Evolutionary conservation across 1,284 basidiomycete species (phyloP), one percentile per base, ranked within the genome.

Genomic region (Albatrellus sp.): DNA sequence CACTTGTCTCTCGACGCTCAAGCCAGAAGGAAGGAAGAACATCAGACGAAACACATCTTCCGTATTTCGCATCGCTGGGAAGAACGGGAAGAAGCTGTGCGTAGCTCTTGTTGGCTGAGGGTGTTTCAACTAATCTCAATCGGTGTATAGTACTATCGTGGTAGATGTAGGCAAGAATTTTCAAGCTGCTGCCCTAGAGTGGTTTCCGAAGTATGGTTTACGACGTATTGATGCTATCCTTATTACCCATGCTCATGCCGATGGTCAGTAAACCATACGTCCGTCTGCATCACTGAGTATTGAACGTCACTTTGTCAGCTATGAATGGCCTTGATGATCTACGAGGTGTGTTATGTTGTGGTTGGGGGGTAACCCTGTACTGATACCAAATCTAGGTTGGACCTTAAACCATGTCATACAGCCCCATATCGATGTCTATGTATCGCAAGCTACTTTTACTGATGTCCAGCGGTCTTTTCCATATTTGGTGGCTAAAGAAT

Each of bases 291-390:
- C 47, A 39, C 13, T 36, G 40, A 39, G 39, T 37, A 30, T 46
- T 35, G 16, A 20, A 8, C 42, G 43, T 29, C 7, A 40, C 43
- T 48, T 43, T 40, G 39, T 35, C 50, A 84, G 86, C 86, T 11
- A 84, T 87, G 68, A 87, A 89, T 55, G 87, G 87, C 3, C 57
- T 90, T 46, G 86, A 90, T 60, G 87, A 90, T 57, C 65, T 90
- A 31, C 67, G 86, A 69, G 80, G 83, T 81, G 51, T 48, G 63
- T 55, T 17, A 38, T 17, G 30, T 31, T n/a, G 11, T 19, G 37
- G 51, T 14, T 40, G 41, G 39, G 19, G 29, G 24, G 38, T 46
- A 45, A 46, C 46, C 46, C 36, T 43, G 20, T 34, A 24, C 42
- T 48, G 48, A 48, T 40, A 37, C 37, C 17, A 31, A 35, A 44